phyloP scores from a whole-genome alignment of 495 filamentous ascomycete genomes.

The Talaromyces nanjingensis region DNA sequence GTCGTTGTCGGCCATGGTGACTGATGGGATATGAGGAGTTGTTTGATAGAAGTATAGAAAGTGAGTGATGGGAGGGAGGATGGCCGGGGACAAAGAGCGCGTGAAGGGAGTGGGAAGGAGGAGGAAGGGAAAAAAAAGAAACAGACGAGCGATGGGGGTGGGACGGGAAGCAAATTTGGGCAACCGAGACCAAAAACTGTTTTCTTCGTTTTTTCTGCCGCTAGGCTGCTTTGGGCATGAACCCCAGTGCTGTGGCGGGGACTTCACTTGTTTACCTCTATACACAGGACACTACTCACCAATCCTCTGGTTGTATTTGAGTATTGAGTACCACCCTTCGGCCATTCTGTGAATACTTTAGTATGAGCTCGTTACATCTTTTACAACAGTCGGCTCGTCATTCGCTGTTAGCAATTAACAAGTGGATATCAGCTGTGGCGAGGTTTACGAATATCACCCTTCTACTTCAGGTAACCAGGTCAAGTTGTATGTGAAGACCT shows the following conservation, averaged over 20 bases:
- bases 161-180: neutral
- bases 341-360: neutral
- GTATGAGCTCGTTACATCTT: neutral
- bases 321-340: neutral
- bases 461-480: neutral
- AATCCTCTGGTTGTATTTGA: no score
- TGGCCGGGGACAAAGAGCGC: constrained; percentile 6
- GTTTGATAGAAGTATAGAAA: constrained; percentile 13
- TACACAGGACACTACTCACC: neutral
- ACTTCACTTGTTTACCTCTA: neutral
- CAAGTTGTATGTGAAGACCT: neutral
- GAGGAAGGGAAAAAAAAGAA: constrained; percentile 8
- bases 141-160: constrained; percentile 7
- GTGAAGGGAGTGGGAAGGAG: neutral
- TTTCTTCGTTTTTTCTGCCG: constrained; percentile 5
- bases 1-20: constrained; percentile 44
- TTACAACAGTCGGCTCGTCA: neutral
- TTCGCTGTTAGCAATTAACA: neutral
- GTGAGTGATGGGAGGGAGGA: constrained; percentile 8
- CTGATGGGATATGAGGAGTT: constrained; percentile 23
- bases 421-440: neutral
- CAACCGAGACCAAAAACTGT: constrained; percentile 2
- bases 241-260: constrained; percentile 3
- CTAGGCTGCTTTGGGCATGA: constrained; percentile 5
- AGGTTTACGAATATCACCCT: neutral